phyloP scores from a whole-genome alignment of 192 early-diverging fungal genomes.

The Podila verticillata region DNA sequence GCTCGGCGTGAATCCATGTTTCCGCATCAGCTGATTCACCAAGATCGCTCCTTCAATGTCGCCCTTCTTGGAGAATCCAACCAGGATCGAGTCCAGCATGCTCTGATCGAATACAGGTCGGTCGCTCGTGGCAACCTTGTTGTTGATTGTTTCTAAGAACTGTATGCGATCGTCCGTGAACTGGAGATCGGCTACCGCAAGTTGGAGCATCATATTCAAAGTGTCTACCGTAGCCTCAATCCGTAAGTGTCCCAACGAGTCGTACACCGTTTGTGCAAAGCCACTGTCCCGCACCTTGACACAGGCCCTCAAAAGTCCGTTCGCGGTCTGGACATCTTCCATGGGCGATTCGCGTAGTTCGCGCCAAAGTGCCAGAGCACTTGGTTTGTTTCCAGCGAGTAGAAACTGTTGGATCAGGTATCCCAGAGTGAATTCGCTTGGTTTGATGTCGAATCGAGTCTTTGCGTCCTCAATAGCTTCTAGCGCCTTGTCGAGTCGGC shows the following conservation, averaged over 20 bases:
- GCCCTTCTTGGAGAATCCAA: constrained; percentile 39
- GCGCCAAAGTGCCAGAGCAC: constrained; percentile 9
- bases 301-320: constrained; percentile 40
- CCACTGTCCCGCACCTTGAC: constrained; percentile 18
- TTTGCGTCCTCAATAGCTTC: constrained; percentile 2
- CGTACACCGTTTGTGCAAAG: constrained; percentile 30
- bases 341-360: background rate
- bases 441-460: background rate
- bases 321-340: constrained; percentile 18
- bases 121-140: constrained; percentile 13
- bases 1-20: constrained; percentile 17
- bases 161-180: constrained; percentile 17
- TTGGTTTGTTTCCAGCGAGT: background rate
- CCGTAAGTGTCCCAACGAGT: constrained; percentile 11
- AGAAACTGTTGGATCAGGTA: constrained; percentile 38
- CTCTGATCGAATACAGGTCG: constrained; percentile 16
- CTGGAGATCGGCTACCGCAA: constrained; percentile 21
- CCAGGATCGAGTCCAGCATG: constrained; percentile 28
- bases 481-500: constrained; percentile 25
- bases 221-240: constrained; percentile 30
- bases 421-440: constrained; percentile 41
- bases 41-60: constrained; percentile 34
- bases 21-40: constrained; percentile 17
- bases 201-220: constrained; percentile 40
- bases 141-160: constrained; percentile 19